Base-by-base conservation (phyloP, 1,284 basidiomycete genomes). In the Hemileia vastatrix region DNA sequence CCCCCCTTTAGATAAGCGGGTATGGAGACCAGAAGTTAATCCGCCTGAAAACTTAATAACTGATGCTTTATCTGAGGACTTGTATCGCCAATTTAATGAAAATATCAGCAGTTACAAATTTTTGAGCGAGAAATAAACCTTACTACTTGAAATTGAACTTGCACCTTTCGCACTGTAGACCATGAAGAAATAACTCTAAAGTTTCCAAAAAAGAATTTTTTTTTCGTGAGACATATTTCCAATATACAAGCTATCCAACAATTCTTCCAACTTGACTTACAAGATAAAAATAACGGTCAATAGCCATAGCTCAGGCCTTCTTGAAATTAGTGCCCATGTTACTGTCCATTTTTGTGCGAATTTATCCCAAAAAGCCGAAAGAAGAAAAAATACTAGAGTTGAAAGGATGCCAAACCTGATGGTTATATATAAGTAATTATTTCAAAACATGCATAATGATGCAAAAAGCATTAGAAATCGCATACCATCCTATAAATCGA, bases 401-500 rank as follows among this genome's bases (percentile, higher is more conserved):
- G 48, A 57, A 6, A 63, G 4, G 15, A 63, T 50, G 44, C 61
- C 61, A 19, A 57, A 3, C 61, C 61, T 63, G 24, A 27, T 24
- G 19, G 19, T 23, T 36, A 18, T 3, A 11, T 8, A 33, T 24
- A 1, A 47, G 31, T 4, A n/a, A 48, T 6, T 53, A 18, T 60
- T 33, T 18, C 1, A 31, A 31, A 11, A 43, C n/a, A 18, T 9
- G 9, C 19, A 18, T 21, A 18, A 50, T 15, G 3, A 13, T 32
- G 8, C 5, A 47, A 49, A 62, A 11, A 11, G 32, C 4, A 15
- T 8, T n/a, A 23, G 24, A 43, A 31, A 53, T 18, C 8, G 5
- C 60, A 44, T 24, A 63, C 60, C 60, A 63, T 11, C 60, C 60
- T 8, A 63, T 21, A 56, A 63, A 63, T 5, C 60, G 60, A 21